Evolutionary conservation across 2,329 filamentous ascomycete genomes (phyloP), one percentile per base, ranked within the genome.

Genomic region (Pyricularia pennisetigena): DNA sequence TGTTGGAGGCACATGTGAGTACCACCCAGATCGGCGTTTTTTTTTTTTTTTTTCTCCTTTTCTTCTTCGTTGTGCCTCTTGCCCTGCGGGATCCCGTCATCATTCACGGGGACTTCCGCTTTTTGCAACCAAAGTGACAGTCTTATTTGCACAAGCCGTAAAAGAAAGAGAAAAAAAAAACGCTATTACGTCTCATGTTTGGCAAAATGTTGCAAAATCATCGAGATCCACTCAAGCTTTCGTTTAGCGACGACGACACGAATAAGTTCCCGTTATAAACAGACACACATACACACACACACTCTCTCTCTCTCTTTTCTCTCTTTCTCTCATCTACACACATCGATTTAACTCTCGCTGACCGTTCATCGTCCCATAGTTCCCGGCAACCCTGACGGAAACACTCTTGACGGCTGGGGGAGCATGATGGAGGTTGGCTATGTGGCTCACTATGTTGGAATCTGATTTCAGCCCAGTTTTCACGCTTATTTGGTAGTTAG

Each of bases 1-100:
- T 23, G 70, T 72, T 14, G 71, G 71, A 10, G 71, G 71, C 64
- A 75, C 76, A 68, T 82, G 83, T 83, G 77, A 74, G 82, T 80
- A 59, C 30, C 64, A 16, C 20, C 30, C 54, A 23, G 23, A 29
- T 7, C 41, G 49, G 24, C 26, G 16, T 49, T 24, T 16, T 70
- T 68, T 41, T 12, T 66, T 12, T 12, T 24, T 5, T 41, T 23
- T 61, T n/a, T 32, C 14, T 57, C 5, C 12, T 57, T 23, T 23
- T 28, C 35, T 54, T 28, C 9, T 59, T 24, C 12, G 7, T 59
- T 59, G 54, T 24, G 9, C n/a, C 54, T 59, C n/a, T 4, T 26
- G 8, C 57, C 57, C 3, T 61, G 23, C 2, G 9, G 23, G 57
- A 49, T 49, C 41, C 41, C 16, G 41, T 49, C 7, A 49, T 49